phyloP scores from a whole-genome alignment of 306 rosid genomes.

The Cicer judaicum region DNA sequence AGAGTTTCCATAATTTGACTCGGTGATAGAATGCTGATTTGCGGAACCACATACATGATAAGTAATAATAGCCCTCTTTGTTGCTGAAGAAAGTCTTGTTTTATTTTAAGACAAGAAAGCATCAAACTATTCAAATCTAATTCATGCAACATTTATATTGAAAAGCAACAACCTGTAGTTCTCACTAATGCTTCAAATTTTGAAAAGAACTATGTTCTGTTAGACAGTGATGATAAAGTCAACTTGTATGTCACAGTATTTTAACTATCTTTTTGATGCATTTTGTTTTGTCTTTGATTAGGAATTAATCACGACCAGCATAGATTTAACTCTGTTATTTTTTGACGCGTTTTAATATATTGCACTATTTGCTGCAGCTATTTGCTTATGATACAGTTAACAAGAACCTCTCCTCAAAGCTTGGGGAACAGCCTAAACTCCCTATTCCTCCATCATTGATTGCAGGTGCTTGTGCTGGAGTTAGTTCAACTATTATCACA shows the following conservation, averaged over 20 bases:
- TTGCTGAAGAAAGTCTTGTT: slow-evolving; percentile 4
- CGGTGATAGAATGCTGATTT: slow-evolving; percentile 24
- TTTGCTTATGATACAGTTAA: slow-evolving; percentile 93
- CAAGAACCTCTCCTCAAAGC: slow-evolving; percentile 71
- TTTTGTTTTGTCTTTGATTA: not conserved
- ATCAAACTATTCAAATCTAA: not conserved
- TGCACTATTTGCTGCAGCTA: slow-evolving; percentile 64
- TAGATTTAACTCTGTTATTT: not conserved
- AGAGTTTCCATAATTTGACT: slow-evolving; percentile 13
- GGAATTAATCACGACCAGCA: not conserved
- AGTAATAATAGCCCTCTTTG: not conserved
- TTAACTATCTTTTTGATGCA: not conserved
- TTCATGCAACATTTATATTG: not conserved
- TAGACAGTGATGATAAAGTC: slow-evolving; percentile 8
- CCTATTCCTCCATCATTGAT: slow-evolving; percentile 80
- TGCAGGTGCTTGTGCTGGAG: slow-evolving; percentile 99
- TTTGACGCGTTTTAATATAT: slow-evolving; percentile 29
- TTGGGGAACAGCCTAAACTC: slow-evolving; percentile 79
- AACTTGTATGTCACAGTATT: slow-evolving; percentile 1
- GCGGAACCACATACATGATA: not conserved
- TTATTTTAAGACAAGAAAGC: slow-evolving; percentile 3
- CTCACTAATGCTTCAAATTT: slow-evolving; percentile 8
- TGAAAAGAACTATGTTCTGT: not conserved
- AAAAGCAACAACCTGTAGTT: slow-evolving; percentile 2
- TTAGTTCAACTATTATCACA: slow-evolving; percentile 82